Base-by-base conservation (phyloP, 2,329 filamentous ascomycete genomes). In the Boeremia exigua region DNA sequence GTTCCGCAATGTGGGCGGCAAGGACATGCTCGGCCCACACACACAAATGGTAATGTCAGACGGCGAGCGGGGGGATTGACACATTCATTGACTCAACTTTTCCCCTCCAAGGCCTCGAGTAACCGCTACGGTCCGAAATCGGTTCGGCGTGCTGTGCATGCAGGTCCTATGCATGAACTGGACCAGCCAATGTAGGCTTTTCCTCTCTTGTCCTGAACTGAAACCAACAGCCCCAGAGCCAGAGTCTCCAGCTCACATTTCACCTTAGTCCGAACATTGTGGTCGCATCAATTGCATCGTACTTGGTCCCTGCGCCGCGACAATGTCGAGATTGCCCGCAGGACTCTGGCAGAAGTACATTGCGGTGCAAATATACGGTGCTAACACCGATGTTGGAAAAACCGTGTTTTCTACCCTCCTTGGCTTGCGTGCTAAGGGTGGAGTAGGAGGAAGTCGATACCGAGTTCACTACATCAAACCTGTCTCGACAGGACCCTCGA, bases 361-460 rank as follows among this genome's bases (percentile, higher is more conserved):
- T 58, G 81, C 86, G 11, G 84, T 90, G 64, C 91, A 95, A 74
- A 80, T 96, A 33, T 96, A 90, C 67, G 91, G 91, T 27, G 89
- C 91, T 42, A 95, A 94, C 67, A 95, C 91, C 0, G 86, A 90
- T 62, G 90, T 95, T 25, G 91, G 91, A 61, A 96, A 96, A 79
- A 96, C 91, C 0, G 85, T 96, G 29, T 83, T 92, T 54, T 88
- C 89, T 2, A 92, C 90, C 0, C 75, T 92, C 11, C 79, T 96
- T 3, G 89, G 86, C 72, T 30, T 39, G 29, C 52, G 52, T 17
- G 15, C 49, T 40, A 86, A 84, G 59, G 83, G 88, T 8, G 82
- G 72, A 42, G 23, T 48, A 9, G 58, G 42, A 17, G 55, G 44
- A n/a, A 57, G 55, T 6, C 65, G 54, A 61, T 73, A 64, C 40